Evolutionary conservation across 768 basidiomycete genomes (phyloP).

Genomic region (Mycena pura): DNA sequence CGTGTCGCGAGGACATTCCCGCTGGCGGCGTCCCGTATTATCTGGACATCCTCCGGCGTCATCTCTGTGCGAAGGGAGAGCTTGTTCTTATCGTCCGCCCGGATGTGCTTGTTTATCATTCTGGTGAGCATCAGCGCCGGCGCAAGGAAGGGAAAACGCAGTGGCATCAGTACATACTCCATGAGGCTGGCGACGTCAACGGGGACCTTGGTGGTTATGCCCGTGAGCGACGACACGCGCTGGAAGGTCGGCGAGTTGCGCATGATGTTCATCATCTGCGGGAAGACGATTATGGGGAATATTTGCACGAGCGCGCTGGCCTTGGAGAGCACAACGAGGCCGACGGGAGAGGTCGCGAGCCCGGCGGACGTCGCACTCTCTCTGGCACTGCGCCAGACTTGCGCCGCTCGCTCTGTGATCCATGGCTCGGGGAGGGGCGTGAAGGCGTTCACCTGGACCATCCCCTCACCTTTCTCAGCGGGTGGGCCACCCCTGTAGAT

Average conservation of each 20-base stretch:
- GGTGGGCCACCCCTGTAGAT: constrained; percentile 1
- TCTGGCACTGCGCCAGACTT: constrained; percentile 7
- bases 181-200: constrained; percentile 6
- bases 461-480: not conserved
- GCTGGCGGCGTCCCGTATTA: constrained; percentile 12
- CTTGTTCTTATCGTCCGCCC: constrained; percentile 11
- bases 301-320: constrained; percentile 12
- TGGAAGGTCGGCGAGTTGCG: constrained; percentile 11
- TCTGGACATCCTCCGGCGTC: constrained; percentile 10
- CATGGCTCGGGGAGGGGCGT: constrained; percentile 13
- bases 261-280: constrained; percentile 15
- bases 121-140: constrained; percentile 4
- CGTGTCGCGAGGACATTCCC: constrained; percentile 11
- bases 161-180: constrained; percentile 7
- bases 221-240: constrained; percentile 11
- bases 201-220: constrained; percentile 6
- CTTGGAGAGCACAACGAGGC: constrained; percentile 17
- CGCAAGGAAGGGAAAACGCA: constrained; percentile 12
- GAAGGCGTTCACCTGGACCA: constrained; percentile 21
- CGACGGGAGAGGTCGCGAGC: constrained; percentile 8
- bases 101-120: constrained; percentile 13
- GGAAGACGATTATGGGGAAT: constrained; percentile 8
- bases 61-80: constrained; percentile 17
- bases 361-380: constrained; percentile 5
- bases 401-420: constrained; percentile 2